Base-by-base conservation (phyloP, 1,284 basidiomycete species). In the Austroboletus sp. region DNA sequence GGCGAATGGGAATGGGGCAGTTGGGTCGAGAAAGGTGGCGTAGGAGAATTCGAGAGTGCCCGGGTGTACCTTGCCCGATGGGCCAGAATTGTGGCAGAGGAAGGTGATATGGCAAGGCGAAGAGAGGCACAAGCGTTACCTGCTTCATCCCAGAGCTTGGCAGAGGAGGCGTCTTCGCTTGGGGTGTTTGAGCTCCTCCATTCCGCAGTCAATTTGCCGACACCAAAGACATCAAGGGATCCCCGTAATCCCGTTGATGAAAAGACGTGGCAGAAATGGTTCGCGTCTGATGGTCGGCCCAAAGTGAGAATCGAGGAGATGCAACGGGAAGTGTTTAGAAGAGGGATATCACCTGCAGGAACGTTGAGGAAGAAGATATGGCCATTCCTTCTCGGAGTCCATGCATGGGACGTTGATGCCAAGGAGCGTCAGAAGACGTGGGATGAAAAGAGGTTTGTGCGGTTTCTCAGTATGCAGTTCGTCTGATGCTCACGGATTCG, bases 11-110 rank as follows among this genome's bases (percentile, higher is more conserved):
- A 90, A 55, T 88, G 89, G 80, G 79, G 82, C 10, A 87, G 85
- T 53, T 88, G 85, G 85, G 81, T 89, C 8, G 84, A 89, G 61
- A 83, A 88, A 57, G 87, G 87, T 12, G 89, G 88, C 4, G 85
- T 91, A 8, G 89, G 85, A 11, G 91, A 94, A 65, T 98, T 95
- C 63, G 96, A 98, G 66, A 88, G 87, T 47, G 95, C 96, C 0
- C 74, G 95, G 3, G 90, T 98, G 5, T 98, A 98, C 63, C 78
- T 99, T 7, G 96, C 96, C 1, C 79, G 90, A 25, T 99, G 96
- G 96, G 95, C 96, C 0, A 75, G 93, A 43, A 84, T 92, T 38
- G 95, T 98, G 0, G 95, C 93, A 1, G 93, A 96, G 66, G 93
- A 96, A 63, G 93, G 93, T 6, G 93, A 97, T 63, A 76, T 88